Evolutionary conservation across 768 basidiomycete genomes (phyloP), one percentile per base, ranked within the genome.

Genomic region (Sarcodon sp.): DNA sequence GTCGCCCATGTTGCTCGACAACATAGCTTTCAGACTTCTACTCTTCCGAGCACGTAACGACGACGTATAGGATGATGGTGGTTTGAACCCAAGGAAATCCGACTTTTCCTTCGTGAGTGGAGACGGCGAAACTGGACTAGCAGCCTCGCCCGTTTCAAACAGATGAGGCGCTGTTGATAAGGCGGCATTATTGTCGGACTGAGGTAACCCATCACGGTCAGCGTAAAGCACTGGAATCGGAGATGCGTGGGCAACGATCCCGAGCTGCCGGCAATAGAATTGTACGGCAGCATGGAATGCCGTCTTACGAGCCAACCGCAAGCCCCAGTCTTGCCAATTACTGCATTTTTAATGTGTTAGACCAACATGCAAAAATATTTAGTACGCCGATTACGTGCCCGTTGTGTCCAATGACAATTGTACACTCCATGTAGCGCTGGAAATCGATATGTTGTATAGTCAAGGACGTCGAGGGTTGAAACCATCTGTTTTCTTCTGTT

Each of bases 401-500:
- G 45, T 75, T 76, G 53, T 75, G 72, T 47, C 63, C 64, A 47
- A 87, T 81, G 52, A 72, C 71, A 44, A 89, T 79, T 1, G 83
- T 83, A 48, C 85, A 56, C 53, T 81, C 80, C 41, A 89, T 57
- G 54, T 77, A 77, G 44, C 76, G 70, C 59, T 86, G 83, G 53
- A 70, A 79, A 13, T 72, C 66, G 58, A 88, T 84, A 16, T 72
- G 66, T 56, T 83, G 81, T 43, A 85, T 56, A 5, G 66, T 71
- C 50, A 87, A 65, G 33, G 71, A 73, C 8, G 85, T 88, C 31
- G 69, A 71, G 3, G 86, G 78, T 46, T 80, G 72, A 55, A 72
- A 87, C 85, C 85, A 87, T 16, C 86, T 69, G 55, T 87, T 83
- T 58, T 85, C 80, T 57, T 88, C 87, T 7, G 79, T 84, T 31